phyloP scores from a whole-genome alignment of 495 filamentous ascomycete genomes.

The Endocarpon pusillum region DNA sequence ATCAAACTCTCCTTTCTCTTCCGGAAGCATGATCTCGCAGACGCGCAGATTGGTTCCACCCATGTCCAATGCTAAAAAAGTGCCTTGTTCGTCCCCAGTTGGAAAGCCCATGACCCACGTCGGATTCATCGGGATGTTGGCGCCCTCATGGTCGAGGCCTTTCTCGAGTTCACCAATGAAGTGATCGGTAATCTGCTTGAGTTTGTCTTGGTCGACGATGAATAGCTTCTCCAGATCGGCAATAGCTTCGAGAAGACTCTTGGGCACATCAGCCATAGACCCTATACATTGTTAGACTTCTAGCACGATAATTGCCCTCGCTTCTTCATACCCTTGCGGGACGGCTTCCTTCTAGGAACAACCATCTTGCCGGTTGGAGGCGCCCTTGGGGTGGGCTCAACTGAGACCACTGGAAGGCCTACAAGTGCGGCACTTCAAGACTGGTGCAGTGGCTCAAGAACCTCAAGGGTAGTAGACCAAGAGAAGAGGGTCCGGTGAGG shows the following conservation, averaged over 20 bases:
- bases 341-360: slow-evolving; percentile 52
- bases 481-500: no score
- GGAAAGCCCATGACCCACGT: slow-evolving; percentile 96
- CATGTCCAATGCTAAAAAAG: slow-evolving; percentile 91
- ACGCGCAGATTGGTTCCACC: slow-evolving; percentile 96
- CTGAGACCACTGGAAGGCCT: no score
- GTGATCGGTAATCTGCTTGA: slow-evolving; percentile 77
- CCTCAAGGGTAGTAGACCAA: no score
- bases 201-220: slow-evolving; percentile 55
- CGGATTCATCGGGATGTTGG: slow-evolving; percentile 96
- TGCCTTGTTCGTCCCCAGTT: slow-evolving; percentile 75
- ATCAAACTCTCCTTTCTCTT: slow-evolving; percentile 89
- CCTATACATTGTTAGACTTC: slow-evolving; percentile 28
- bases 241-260: slow-evolving; percentile 72
- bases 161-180: slow-evolving; percentile 81
- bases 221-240: slow-evolving; percentile 74
- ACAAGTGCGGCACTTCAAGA: no score
- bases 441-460: no score
- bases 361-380: slow-evolving; percentile 47
- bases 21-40: slow-evolving; percentile 82
- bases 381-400: no score
- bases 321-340: slow-evolving; percentile 52
- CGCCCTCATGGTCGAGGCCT: slow-evolving; percentile 73
- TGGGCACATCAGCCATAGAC: slow-evolving; percentile 66
- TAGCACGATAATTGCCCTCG: no score